phyloP scores from a whole-genome alignment of 2,329 filamentous ascomycete species.

The Thelonectria olida region DNA sequence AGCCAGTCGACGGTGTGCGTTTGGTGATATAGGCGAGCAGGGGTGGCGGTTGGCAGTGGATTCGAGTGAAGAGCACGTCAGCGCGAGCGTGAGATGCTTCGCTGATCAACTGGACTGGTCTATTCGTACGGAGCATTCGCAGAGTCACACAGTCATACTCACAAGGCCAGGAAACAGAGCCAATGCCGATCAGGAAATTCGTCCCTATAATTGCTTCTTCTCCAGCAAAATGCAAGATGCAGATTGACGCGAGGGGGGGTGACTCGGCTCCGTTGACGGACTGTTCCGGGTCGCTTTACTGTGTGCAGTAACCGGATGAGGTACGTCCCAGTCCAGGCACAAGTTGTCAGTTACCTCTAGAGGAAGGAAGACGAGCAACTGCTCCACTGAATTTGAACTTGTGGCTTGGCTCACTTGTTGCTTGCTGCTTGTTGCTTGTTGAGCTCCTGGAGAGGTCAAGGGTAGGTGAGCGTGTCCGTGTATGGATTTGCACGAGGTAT shows the following conservation, averaged over 20 bases:
- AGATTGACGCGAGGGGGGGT: constrained; percentile 3
- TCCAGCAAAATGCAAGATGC: background rate
- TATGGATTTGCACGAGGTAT: no score
- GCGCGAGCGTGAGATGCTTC: no score
- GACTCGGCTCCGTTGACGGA: constrained; percentile 15
- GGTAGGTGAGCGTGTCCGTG: background rate
- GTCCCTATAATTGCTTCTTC: background rate
- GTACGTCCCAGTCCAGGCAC: no score
- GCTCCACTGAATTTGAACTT: constrained; percentile 3
- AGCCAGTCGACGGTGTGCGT: constrained; percentile 5
- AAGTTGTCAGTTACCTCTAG: constrained; percentile 20
- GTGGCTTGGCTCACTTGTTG: constrained; percentile 7
- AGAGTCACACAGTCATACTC: no score
- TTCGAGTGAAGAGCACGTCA: background rate
- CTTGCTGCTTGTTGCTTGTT: background rate
- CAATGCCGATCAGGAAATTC: background rate
- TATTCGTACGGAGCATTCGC: no score
- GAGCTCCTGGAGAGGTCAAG: background rate
- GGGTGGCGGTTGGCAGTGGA: background rate
- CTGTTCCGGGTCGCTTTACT: constrained; percentile 11
- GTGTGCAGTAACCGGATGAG: background rate
- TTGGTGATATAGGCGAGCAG: background rate
- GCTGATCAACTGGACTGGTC: no score
- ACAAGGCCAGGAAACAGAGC: background rate
- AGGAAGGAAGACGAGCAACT: constrained; percentile 14